Conservation (phyloP, 2,329 filamentous ascomycete species). For the Ophiognomonia clavigignenti-juglandacearum region DNA sequence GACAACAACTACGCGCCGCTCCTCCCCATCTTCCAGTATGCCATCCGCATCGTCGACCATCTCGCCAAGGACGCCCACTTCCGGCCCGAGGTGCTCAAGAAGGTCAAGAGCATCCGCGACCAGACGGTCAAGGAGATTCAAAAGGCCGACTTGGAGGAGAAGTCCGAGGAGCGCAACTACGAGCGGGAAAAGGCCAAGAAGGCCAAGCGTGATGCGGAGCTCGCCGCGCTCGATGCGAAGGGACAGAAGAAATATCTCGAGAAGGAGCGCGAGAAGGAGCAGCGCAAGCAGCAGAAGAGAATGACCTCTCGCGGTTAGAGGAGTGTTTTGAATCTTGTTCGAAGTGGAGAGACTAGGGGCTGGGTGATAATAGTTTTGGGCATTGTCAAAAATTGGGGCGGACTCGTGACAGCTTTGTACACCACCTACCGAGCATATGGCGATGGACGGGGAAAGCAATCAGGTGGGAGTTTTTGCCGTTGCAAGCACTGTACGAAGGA, state of each 20-base stretch:
- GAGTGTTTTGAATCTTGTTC: neutral
- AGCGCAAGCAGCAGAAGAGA: constrained; percentile 51
- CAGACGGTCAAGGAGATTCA: constrained; percentile 74
- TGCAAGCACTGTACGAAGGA: too few relatives aligned
- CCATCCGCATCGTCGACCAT: constrained; percentile 77
- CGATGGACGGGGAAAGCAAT: neutral
- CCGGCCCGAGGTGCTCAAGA: constrained; percentile 83
- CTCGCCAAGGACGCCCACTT: constrained; percentile 77
- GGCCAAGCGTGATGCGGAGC: constrained; percentile 80
- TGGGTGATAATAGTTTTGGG: too few relatives aligned
- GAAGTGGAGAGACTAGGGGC: neutral
- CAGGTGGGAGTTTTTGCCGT: too few relatives aligned
- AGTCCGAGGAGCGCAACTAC: constrained; percentile 69
- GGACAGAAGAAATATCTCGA: constrained; percentile 83
- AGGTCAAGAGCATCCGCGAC: constrained; percentile 76
- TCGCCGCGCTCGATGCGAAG: constrained; percentile 72
- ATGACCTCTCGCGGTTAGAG: constrained; percentile 48
- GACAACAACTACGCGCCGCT: constrained; percentile 59
- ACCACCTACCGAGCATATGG: neutral
- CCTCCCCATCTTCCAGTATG: constrained; percentile 73
- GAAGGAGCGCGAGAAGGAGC: constrained; percentile 72
- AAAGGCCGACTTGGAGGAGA: constrained; percentile 72
- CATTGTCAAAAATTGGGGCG: neutral
- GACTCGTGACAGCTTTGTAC: neutral
- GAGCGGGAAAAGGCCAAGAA: constrained; percentile 77